Percentiles rank a stretch among this genome's conserved stretches.
Evolutionary conservation across 108 stramenopile species (phyloP).

Genomic region (Pseudonitzschia multistriata): DNA sequence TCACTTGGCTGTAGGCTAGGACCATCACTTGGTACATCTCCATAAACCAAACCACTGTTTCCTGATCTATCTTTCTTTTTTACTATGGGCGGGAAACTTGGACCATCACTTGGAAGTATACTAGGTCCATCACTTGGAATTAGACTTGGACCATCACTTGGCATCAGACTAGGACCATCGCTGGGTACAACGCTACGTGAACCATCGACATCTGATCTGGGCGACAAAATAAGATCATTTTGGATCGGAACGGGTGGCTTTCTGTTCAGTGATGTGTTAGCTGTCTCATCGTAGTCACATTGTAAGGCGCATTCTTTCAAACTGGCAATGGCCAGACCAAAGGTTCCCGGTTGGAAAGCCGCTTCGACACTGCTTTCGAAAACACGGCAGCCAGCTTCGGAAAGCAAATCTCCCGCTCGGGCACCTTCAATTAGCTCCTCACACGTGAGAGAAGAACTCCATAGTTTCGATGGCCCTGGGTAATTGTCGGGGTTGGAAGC

Average conservation of each 20-base stretch:
- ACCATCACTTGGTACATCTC: neutral
- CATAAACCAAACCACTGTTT: neutral
- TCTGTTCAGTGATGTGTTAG: neutral
- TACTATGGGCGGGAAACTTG: neutral
- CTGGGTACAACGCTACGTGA: neutral
- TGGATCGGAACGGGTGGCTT: neutral
- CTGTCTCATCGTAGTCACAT: neutral
- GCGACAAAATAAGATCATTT: neutral
- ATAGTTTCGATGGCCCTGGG: neutral
- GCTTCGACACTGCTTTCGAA: constrained; percentile 1
- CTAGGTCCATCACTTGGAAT: neutral
- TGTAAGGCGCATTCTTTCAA: neutral
- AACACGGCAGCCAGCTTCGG: neutral
- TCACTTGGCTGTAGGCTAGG: constrained; percentile 5
- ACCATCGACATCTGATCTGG: neutral
- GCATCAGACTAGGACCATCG: neutral
- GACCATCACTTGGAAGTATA: constrained; percentile 5
- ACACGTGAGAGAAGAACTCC: constrained; percentile 4
- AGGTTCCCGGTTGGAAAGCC: constrained; percentile 8
- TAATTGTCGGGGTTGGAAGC: neutral
- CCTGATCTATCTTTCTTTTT: no score
- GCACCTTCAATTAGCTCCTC: neutral
- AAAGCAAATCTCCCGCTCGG: neutral
- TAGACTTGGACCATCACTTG: neutral
- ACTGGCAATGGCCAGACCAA: neutral